Base-by-base conservation (phyloP, 2,329 filamentous ascomycete species). In the Cercospora sp. region DNA sequence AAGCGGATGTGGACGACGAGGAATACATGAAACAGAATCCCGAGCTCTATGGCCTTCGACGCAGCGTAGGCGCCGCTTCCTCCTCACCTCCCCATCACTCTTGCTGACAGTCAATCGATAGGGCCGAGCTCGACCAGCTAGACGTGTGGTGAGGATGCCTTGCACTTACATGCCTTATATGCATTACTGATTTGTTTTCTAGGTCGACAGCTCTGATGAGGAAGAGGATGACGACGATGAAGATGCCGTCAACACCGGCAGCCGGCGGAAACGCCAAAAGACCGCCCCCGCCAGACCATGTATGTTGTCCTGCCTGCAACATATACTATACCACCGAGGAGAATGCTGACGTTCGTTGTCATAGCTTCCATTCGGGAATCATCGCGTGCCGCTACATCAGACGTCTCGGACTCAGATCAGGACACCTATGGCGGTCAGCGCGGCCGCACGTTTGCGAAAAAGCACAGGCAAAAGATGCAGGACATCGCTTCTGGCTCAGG, bases 11-110 rank as follows among this genome's bases (percentile, higher is more conserved):
- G 51, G 80, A 87, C 43, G 89, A 90, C 62, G 80, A 95, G 74
- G 90, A 95, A 68, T 94, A 89, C 77, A 97, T 98, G 75, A 87
- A 90, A 75, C 91, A 92, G 77, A 97, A 99, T 76, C 95, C 95
- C 55, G 93, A 97, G 81, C 85, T 99, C 8, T 99, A 98, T 83
- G 95, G 95, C 59, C 85, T 99, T 73, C 89, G 95, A 74, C 88
- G 95, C 82, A 99, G 95, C 83, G 94, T 95, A 89, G 71, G 91
- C 81, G 40, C 61, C 66, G 40, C 66, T 60, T 26, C 65, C 57
- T 53, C 43, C 55, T 40, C 24, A 32, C 49, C 66, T 45, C 57
- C 28, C 58, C 60, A 59, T 71, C 78, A 40, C 49, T 57, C 61
- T 21, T 65, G 51, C 80, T 82, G 76, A 82, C 76, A 71, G 58